These are phyloP conservation scores for Aspergillus sclerotialis DNA, from an alignment of 2,329 filamentous ascomycete genomes.

Conservation along the genomic window DNA sequence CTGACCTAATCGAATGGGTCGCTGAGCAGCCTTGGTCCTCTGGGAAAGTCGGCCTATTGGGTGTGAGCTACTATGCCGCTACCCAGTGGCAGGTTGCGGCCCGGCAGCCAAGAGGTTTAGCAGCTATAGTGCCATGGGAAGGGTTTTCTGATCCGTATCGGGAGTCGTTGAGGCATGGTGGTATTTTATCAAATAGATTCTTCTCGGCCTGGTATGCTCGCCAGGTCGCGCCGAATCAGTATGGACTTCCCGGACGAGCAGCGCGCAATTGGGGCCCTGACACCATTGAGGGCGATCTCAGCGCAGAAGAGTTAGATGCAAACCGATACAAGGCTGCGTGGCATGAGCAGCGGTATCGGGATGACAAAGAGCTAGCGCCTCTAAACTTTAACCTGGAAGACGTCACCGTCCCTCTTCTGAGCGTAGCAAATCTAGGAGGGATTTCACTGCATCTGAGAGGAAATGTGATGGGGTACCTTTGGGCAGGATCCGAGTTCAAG, in stretches of 20 bases:
- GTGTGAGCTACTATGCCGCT: conserved; percentile 45
- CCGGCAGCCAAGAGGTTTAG: conserved; percentile 41
- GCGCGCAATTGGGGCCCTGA: conserved; percentile 15
- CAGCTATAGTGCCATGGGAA: conserved; percentile 47
- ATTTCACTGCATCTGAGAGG: conserved; percentile 60
- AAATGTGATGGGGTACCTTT: conserved; percentile 56
- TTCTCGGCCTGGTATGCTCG: conserved; percentile 58
- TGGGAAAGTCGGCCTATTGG: conserved; percentile 44
- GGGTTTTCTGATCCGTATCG: conserved; percentile 47
- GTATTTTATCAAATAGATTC: conserved; percentile 51
- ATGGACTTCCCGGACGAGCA: conserved; percentile 34
- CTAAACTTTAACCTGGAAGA: conserved; percentile 58
- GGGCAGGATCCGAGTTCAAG: conserved; percentile 58
- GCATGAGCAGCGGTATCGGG: conserved; percentile 46
- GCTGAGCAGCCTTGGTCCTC: conserved; percentile 41
- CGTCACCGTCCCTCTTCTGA: conserved; percentile 58
- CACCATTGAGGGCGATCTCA: conserved; percentile 15
- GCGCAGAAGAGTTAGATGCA: conserved; percentile 4
- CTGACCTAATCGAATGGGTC: conserved; percentile 44
- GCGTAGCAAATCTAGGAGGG: conserved; percentile 63
- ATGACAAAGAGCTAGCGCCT: conserved; percentile 54
- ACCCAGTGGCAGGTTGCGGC: conserved; percentile 49
- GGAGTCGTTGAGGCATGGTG: conserved; percentile 52
- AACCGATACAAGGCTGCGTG: conserved; percentile 3
- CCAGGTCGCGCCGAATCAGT: conserved; percentile 60